Evolutionary conservation across 2,329 filamentous ascomycete species (phyloP), one percentile per base, ranked within the genome.

Genomic region (Lizonia empirigonia): DNA sequence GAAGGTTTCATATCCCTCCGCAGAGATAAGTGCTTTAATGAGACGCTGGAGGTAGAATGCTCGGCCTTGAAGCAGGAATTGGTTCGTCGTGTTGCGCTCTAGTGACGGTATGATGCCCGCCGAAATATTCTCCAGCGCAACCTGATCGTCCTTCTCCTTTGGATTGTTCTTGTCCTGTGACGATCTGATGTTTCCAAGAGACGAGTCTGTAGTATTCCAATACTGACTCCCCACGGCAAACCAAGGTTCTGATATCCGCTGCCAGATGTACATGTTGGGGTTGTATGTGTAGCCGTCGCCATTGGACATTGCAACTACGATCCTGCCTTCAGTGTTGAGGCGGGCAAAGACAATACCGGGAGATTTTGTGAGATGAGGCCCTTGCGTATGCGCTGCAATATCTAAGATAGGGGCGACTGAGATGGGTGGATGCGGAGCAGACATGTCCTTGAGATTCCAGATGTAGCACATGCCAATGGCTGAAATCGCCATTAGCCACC

Each of bases 201-300:
- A 91, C 1, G 91, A 91, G 66, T 97, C 94, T 44, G 91, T 96
- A 1, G 91, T 95, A 73, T 99, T 97, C 95, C 94, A 99, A 72
- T 99, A 99, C 70, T 99, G 94, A 62, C 90, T 96, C 15, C 92
- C 92, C 0, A 97, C 91, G 0, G 93, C 93, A 91, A 94, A 99
- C 94, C 94, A 99, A 2, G 90, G 84, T 70, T 99, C 95, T 2
- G 91, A 96, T n/a, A 99, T 80, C 8, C 92, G 86, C 73, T 97
- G 93, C 94, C 94, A 99, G 7, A 86, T 84, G 72, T 86, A 93
- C 87, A 99, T 89, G 15, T 82, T 81, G 0, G 88, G 84, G 1
- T 90, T 90, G 74, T 99, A 99, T 44, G 87, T 87, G 74, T 91
- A 99, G 1, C 94, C 94, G 64, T 99, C 93, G 16, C 94, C 94